Percentiles rank a stretch among this genome's conserved stretches.
Conservation (phyloP, 2,329 filamentous ascomycete species). For the Neopestalotiopsis sp. region DNA sequence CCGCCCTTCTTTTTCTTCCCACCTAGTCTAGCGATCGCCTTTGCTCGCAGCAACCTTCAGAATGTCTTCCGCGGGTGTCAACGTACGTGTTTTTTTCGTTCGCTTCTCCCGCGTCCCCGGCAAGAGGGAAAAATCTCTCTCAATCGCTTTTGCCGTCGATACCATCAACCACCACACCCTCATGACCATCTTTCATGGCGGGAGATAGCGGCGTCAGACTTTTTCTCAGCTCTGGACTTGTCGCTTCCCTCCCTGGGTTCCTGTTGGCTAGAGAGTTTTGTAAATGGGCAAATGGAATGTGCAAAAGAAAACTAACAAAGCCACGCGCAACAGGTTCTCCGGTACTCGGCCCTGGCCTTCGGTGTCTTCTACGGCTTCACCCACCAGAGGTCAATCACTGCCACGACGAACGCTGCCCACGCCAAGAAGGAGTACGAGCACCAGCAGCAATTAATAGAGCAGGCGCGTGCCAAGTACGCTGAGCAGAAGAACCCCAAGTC, state of each 20-base stretch:
- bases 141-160: not conserved
- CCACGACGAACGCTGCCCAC: slow-evolving; percentile 72
- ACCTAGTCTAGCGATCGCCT: slow-evolving; percentile 46
- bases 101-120: not conserved
- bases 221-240: not conserved
- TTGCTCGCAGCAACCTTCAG: slow-evolving; percentile 36
- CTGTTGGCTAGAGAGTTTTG: no score
- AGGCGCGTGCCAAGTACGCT: slow-evolving; percentile 89
- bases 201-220: not conserved
- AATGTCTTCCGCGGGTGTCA: slow-evolving; percentile 73
- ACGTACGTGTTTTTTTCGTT: slow-evolving; percentile 54
- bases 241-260: not conserved
- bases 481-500: slow-evolving; percentile 70
- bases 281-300: no score
- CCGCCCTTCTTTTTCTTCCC: slow-evolving; percentile 27
- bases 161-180: not conserved
- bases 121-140: slow-evolving; percentile 3
- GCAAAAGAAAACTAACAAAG: not conserved
- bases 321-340: slow-evolving; percentile 74
- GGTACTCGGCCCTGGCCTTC: slow-evolving; percentile 91
- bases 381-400: slow-evolving; percentile 83
- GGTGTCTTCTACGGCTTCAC: slow-evolving; percentile 96
- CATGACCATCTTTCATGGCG: not conserved
- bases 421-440: slow-evolving; percentile 85
- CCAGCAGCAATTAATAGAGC: slow-evolving; percentile 88